Evolutionary conservation across 2,329 filamentous ascomycete genomes (phyloP), one percentile per base, ranked within the genome.

Genomic region (Clathrospora elynae): DNA sequence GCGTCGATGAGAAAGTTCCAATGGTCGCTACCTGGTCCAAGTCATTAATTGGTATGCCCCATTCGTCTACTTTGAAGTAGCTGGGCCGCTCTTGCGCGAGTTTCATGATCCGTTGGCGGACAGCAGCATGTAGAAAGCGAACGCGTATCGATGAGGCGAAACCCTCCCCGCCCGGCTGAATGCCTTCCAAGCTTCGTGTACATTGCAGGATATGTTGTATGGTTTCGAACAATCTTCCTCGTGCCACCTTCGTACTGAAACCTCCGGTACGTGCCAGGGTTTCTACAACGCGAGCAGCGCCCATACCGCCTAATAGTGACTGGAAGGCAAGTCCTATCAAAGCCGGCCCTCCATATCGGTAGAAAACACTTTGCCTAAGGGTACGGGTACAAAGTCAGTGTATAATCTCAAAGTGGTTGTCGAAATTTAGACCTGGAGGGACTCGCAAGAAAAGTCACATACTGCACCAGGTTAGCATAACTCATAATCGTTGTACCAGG

Each of bases 321-420:
- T 86, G 78, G 61, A 84, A 87, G 6, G 82, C 79, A 32, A 85
- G 77, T 30, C 70, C 82, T 6, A 83, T 86, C 13, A 90, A 68
- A 14, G 80, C 79, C 1, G 85, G 81, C 0, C 82, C 83, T 12
- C 82, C 86, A 66, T 90, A 91, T 23, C 87, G 81, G 66, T 88
- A 90, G 60, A 90, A 89, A 0, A 90, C 80, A 54, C 87, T 81
- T 63, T 92, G 87, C 0, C n/a, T n/a, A n/a, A n/a, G n/a, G n/a
- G n/a, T n/a, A n/a, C n/a, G n/a, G n/a, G n/a, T n/a, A n/a, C n/a
- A n/a, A n/a, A n/a, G n/a, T n/a, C n/a, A n/a, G n/a, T n/a, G n/a
- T n/a, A n/a, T n/a, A n/a, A n/a, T n/a, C n/a, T n/a, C n/a, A n/a
- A n/a, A n/a, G n/a, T n/a, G n/a, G n/a, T n/a, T n/a, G n/a, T n/a